Evolutionary conservation across 352 stramenopile species (phyloP).

Genomic region (Globisporangium irregulare): DNA sequence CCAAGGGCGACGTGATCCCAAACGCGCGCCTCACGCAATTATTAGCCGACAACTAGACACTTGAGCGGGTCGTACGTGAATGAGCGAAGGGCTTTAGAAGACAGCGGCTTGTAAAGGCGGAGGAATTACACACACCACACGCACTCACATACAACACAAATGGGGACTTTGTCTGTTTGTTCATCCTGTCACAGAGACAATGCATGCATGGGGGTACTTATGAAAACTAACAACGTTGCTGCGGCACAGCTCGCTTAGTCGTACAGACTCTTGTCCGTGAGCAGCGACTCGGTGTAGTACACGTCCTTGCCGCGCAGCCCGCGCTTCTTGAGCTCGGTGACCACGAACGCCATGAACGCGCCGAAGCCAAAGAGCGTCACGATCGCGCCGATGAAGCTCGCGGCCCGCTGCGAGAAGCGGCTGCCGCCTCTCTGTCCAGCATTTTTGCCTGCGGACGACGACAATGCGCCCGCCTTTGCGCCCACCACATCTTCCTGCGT

Average conservation of each 20-base stretch:
- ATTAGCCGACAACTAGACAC: slow-evolving; percentile 39
- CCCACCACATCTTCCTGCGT: slow-evolving; percentile 38
- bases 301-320: slow-evolving; percentile 27
- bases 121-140: background rate
- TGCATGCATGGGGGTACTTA: background rate
- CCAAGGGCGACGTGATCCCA: slow-evolving; percentile 77
- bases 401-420: slow-evolving; percentile 40
- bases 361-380: slow-evolving; percentile 57
- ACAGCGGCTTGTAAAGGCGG: background rate
- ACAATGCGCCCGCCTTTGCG: background rate
- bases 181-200: background rate
- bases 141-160: background rate
- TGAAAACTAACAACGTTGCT: background rate
- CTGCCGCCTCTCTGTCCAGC: slow-evolving; percentile 15
- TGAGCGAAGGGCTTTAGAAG: background rate
- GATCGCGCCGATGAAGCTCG: slow-evolving; percentile 66
- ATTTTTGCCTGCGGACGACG: background rate
- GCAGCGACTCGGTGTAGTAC: slow-evolving; percentile 67
- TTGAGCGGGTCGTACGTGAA: background rate
- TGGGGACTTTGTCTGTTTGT: background rate
- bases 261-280: slow-evolving; percentile 51
- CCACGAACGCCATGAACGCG: slow-evolving; percentile 38
- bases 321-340: slow-evolving; percentile 34
- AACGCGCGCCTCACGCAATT: slow-evolving; percentile 56
- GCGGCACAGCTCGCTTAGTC: slow-evolving; percentile 18